Conservation (phyloP, 2,329 filamentous ascomycete genomes). For the Fusarium longipes region DNA sequence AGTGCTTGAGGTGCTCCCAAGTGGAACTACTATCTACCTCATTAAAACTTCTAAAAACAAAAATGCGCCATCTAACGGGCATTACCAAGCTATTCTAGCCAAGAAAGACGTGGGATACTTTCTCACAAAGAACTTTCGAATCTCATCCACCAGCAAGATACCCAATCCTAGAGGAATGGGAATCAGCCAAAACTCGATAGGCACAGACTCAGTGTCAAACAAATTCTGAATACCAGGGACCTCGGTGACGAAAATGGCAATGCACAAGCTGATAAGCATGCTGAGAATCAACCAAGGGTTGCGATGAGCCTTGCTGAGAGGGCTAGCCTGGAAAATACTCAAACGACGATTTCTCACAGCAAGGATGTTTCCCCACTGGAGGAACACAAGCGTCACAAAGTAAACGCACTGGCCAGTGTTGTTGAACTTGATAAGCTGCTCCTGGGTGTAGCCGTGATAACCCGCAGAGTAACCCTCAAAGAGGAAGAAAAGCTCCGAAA, state of each 20-base stretch:
- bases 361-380: conserved; percentile 66
- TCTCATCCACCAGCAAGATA: conserved; percentile 63
- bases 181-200: conserved; percentile 64
- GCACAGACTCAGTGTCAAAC: conserved; percentile 62
- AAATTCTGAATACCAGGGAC: conserved; percentile 61
- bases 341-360: conserved; percentile 63
- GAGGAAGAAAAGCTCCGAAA: conserved; percentile 60
- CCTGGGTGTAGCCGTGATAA: conserved; percentile 61
- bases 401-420: conserved; percentile 63
- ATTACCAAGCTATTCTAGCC: conserved; percentile 62
- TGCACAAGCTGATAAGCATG: conserved; percentile 59
- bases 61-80: background rate
- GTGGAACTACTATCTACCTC: background rate
- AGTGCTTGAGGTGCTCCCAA: background rate
- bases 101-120: conserved; percentile 57
- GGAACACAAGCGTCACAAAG: conserved; percentile 64
- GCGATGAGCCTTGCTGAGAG: conserved; percentile 57
- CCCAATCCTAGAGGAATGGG: conserved; percentile 62
- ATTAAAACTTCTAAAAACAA: background rate
- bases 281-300: conserved; percentile 62
- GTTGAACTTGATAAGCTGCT: conserved; percentile 61
- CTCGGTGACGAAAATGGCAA: conserved; percentile 66
- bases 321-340: conserved; percentile 63
- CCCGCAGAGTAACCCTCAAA: conserved; percentile 61
- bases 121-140: conserved; percentile 62